phyloP scores from a whole-genome alignment of 768 basidiomycete genomes.

The Mycena vulgaris region DNA sequence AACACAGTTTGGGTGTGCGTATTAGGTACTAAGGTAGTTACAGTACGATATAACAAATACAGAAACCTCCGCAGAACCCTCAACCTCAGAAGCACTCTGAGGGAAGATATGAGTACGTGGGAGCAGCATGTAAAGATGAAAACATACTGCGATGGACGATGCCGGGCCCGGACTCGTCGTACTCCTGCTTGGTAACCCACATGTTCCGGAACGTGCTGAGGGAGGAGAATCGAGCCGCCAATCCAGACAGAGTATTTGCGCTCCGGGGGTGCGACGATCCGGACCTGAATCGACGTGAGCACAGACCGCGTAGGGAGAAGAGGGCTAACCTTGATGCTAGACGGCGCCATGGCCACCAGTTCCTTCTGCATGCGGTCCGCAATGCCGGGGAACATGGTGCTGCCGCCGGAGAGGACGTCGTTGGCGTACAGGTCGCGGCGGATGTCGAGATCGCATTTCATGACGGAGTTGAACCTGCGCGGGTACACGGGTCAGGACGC shows the following conservation, averaged over 20 bases:
- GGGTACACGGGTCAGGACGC: neutral
- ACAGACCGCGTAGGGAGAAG: neutral
- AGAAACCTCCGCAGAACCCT: neutral
- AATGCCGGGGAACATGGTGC: slow-evolving; percentile 51
- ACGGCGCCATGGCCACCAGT: slow-evolving; percentile 72
- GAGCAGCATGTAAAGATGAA: neutral
- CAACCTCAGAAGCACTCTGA: slow-evolving; percentile 25
- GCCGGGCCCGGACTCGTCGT: no score
- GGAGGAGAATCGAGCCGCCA: slow-evolving; percentile 37
- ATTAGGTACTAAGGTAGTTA: no score
- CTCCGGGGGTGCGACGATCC: slow-evolving; percentile 71
- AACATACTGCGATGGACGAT: slow-evolving; percentile 38
- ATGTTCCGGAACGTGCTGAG: slow-evolving; percentile 38
- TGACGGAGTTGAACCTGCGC: slow-evolving; percentile 70
- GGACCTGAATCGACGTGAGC: slow-evolving; percentile 11
- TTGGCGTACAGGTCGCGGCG: slow-evolving; percentile 53
- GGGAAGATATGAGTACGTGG: neutral
- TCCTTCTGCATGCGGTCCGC: no score
- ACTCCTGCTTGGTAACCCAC: slow-evolving; percentile 39
- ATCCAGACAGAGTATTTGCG: no score
- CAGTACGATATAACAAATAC: neutral
- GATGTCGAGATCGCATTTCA: slow-evolving; percentile 72
- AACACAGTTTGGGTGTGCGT: no score
- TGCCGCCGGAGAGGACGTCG: slow-evolving; percentile 36
- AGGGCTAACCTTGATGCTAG: slow-evolving; percentile 68